These are phyloP conservation scores for Aureoboletus auriporus DNA, from an alignment of 768 basidiomycete species.

Conservation along the genomic window DNA sequence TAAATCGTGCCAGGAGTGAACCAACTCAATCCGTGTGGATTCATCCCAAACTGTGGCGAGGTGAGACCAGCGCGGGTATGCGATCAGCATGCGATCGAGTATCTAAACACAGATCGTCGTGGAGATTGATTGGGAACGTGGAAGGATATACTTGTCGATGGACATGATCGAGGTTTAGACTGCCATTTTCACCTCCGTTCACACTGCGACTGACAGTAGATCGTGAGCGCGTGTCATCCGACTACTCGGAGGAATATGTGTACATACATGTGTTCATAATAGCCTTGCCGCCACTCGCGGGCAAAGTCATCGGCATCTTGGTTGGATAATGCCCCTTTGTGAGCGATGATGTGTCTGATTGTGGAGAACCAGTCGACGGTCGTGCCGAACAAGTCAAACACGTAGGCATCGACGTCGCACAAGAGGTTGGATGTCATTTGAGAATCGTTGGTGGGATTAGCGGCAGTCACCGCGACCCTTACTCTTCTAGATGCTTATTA, in stretches of 20 bases:
- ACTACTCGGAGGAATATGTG: neutral
- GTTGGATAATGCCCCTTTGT: conserved; percentile 12
- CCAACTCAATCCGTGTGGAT: conserved; percentile 40
- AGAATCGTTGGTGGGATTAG: too few relatives aligned
- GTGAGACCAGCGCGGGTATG: conserved; percentile 44
- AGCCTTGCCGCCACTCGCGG: conserved; percentile 53
- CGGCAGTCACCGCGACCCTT: too few relatives aligned
- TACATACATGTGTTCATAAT: conserved; percentile 28
- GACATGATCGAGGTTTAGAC: conserved; percentile 49
- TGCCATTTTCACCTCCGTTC: conserved; percentile 43
- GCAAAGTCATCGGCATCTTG: conserved; percentile 39
- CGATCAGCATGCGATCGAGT: conserved; percentile 49
- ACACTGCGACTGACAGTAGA: conserved; percentile 34
- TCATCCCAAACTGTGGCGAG: conserved; percentile 46
- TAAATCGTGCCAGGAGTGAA: conserved; percentile 57
- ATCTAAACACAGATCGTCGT: conserved; percentile 34
- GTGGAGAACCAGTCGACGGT: conserved; percentile 41
- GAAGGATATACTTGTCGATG: conserved; percentile 50
- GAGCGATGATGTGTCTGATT: conserved; percentile 16
- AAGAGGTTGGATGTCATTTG: neutral
- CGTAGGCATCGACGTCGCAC: conserved; percentile 36
- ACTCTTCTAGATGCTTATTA: too few relatives aligned
- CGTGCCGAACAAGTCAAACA: conserved; percentile 52
- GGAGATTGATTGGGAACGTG: neutral
- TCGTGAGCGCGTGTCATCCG: neutral